A percentile compares a stretch with the other conserved stretches of the same genome.
phyloP scores from a whole-genome alignment of 805 yeast genomes.

The Lipomyces chichibuensis region DNA sequence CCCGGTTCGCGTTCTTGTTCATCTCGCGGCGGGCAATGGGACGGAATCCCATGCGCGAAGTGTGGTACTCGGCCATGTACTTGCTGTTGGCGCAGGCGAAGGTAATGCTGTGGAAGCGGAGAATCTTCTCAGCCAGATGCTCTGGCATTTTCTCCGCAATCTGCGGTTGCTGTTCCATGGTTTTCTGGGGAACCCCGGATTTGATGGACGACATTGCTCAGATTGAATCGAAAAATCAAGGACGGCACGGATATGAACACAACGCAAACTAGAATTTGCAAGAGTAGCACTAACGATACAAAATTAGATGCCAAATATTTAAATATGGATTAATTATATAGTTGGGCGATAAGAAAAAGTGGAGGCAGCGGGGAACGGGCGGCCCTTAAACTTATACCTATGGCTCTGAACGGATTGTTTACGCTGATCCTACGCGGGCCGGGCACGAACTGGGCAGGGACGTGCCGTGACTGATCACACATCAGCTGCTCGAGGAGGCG shows the following conservation, averaged over 20 bases:
- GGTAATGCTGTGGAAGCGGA: conserved; percentile 11
- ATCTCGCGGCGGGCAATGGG: conserved; percentile 66
- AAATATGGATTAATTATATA: neutral
- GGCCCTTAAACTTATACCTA: neutral
- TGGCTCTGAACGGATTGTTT: neutral
- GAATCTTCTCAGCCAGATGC: conserved; percentile 12
- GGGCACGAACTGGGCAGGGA: neutral
- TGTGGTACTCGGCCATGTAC: conserved; percentile 54
- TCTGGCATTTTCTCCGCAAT: conserved; percentile 13
- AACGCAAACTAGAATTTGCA: neutral
- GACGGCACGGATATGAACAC: neutral
- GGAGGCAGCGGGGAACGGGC: neutral
- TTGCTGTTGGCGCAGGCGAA: conserved; percentile 12
- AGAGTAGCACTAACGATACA: neutral
- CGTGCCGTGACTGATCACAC: neutral
- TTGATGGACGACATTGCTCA: neutral
- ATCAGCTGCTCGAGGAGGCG: neutral
- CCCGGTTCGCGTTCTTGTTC: conserved; percentile 59
- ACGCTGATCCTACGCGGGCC: neutral
- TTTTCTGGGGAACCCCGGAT: neutral
- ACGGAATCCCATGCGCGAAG: conserved; percentile 62
- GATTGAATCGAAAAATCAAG: neutral
- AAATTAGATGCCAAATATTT: neutral
- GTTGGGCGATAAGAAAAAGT: neutral
- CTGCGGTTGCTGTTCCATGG: neutral